phyloP scores from a whole-genome alignment of 345 rosid genomes.

The Leavenworthia alabamica region DNA sequence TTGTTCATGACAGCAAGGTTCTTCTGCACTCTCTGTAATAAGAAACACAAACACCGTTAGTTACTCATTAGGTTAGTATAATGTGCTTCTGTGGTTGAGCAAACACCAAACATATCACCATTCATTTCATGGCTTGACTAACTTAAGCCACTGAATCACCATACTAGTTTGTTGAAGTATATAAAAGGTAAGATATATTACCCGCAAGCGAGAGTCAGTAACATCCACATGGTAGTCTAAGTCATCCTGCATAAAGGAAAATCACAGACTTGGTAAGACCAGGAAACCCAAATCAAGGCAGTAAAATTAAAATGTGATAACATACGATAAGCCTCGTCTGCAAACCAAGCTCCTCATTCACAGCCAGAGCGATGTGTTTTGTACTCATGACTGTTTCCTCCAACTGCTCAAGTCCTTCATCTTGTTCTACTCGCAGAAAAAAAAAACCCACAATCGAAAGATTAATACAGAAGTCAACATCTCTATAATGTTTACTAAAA shows the following conservation, averaged over 20 bases:
- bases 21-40: conserved; percentile 83
- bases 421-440: conserved; percentile 66
- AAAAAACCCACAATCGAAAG: background rate
- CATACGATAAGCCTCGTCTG: conserved; percentile 85
- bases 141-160: background rate
- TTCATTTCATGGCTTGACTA: background rate
- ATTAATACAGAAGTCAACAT: background rate
- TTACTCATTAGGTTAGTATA: too few species aligned
- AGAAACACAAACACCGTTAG: background rate
- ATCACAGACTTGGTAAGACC: background rate
- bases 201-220: conserved; percentile 81
- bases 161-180: background rate
- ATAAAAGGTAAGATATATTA: conserved; percentile 30
- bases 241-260: conserved; percentile 56
- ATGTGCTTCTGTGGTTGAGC: too few species aligned
- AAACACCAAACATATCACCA: too few species aligned
- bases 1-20: conserved; percentile 80
- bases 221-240: conserved; percentile 87
- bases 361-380: conserved; percentile 85
- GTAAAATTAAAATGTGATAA: background rate
- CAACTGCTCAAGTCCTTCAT: conserved; percentile 90
- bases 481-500: background rate
- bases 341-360: conserved; percentile 78
- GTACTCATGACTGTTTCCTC: conserved; percentile 83
- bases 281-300: conserved; percentile 1